phyloP scores from a whole-genome alignment of 805 yeast species.

The Candida broadrunensis region DNA sequence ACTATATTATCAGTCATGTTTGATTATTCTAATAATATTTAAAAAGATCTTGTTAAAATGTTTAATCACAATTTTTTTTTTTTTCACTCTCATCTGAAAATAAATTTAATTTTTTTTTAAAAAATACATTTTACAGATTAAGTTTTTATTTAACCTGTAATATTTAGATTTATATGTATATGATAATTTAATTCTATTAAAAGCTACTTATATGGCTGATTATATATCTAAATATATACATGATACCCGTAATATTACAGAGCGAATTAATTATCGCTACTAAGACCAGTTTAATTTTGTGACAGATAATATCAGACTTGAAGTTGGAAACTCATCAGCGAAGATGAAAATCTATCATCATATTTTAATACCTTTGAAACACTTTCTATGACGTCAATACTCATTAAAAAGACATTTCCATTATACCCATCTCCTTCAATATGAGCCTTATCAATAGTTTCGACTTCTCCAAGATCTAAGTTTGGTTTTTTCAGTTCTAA shows the following conservation, averaged over 20 bases:
- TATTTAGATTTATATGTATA: no score
- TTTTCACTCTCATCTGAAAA: no score
- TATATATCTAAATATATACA: no score
- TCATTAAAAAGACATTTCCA: conserved; percentile 32
- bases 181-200: no score
- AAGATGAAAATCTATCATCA: conserved; percentile 7
- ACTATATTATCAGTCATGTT: conserved; percentile 45
- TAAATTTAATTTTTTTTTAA: no score
- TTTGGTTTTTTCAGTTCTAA: conserved; percentile 10
- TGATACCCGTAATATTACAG: no score
- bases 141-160: not conserved
- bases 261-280: no score
- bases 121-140: no score
- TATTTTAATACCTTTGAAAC: conserved; percentile 9
- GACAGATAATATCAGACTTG: not conserved
- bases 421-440: conserved; percentile 35
- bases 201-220: no score
- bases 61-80: no score
- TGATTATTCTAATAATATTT: not conserved
- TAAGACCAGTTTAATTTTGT: no score
- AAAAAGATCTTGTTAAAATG: no score
- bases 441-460: conserved; percentile 13
- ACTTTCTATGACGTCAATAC: conserved; percentile 20
- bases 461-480: conserved; percentile 2
- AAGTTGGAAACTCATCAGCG: not conserved